Base-by-base conservation (phyloP, 2,329 filamentous ascomycete genomes). In the Cladosporium sp. region DNA sequence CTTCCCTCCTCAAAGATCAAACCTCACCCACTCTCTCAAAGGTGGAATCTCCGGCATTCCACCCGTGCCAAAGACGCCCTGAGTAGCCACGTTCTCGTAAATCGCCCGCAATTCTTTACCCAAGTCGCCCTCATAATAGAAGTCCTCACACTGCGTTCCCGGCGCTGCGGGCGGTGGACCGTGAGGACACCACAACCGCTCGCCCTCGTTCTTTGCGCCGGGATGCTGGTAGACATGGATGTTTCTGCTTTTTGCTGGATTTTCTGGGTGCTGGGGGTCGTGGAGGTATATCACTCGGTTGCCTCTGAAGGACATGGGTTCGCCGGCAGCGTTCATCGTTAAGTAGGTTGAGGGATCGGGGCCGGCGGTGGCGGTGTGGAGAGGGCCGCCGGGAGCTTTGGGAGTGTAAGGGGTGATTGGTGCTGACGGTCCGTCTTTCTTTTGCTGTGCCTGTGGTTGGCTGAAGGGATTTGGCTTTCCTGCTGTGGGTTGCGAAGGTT, bases 41-140 rank as follows among this genome's bases (percentile, higher is more conserved):
- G 92, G 92, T 19, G 92, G 90, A 45, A 91, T 75, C 64, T 88
- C 80, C 0, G 92, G 92, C 75, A 96, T 88, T 6, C 85, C 66
- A 0, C 86, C 87, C 35, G 84, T 84, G 40, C 82, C 79, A 71
- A 96, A 96, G 32, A 71, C 73, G 0, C 90, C 90, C 19, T 82
- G 83, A 61, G 83, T 78, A 45, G 80, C 76, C 68, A 91, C 85
- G 44, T 80, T 78, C 58, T 78, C 76, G 75, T 92, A 96, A 45
- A 83, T 80, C 36, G 77, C 78, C 66, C 83, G 83, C 37, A 84
- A 58, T 15, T 68, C 66, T 60, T 75, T 74, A 0, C 77, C 75
- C 19, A 83, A 80, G 58, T 79, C 80, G 1, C 84, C 79, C 19
- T 83, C 80, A 61, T 90, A 90, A 36, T 71, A 68, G 6, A 82